These are phyloP conservation scores for Solanum chmielewskii DNA, from an alignment of 257 asterid species.

Conservation along the genomic window DNA sequence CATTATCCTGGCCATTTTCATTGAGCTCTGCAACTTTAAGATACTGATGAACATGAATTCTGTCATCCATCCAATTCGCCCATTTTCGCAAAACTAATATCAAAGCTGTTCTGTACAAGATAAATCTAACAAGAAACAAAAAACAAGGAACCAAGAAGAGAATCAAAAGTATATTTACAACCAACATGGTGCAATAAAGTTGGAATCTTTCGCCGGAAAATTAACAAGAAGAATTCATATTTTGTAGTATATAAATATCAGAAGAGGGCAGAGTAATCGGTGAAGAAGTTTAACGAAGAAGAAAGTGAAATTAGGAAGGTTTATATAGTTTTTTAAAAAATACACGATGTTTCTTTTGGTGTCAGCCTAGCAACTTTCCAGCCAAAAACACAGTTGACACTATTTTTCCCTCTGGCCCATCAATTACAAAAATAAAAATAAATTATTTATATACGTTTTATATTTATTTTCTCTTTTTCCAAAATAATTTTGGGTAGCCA, in stretches of 20 bases:
- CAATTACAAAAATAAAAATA: neutral
- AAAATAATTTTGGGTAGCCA: neutral
- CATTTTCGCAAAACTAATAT: conserved; percentile 36
- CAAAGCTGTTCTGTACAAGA: conserved; percentile 60
- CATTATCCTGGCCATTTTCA: conserved; percentile 72
- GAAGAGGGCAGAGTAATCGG: neutral
- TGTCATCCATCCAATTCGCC: conserved; percentile 42
- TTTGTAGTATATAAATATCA: neutral
- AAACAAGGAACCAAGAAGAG: conserved; percentile 6
- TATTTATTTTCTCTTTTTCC: neutral
- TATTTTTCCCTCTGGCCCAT: neutral
- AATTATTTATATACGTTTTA: too few species aligned
- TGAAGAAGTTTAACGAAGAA: neutral
- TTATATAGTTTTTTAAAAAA: neutral
- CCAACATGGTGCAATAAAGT: conserved; percentile 10
- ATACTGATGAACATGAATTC: conserved; percentile 58
- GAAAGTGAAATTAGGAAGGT: neutral
- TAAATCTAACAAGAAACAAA: conserved; percentile 26
- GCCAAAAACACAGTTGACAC: neutral
- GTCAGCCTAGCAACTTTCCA: conserved; percentile 2
- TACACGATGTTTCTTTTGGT: neutral
- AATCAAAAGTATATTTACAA: conserved; percentile 9
- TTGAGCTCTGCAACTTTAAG: conserved; percentile 47
- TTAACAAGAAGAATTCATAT: neutral
- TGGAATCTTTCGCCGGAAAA: neutral